Base-by-base conservation (phyloP, 169 alveolate genomes). In the Plasmodium gonderi region DNA sequence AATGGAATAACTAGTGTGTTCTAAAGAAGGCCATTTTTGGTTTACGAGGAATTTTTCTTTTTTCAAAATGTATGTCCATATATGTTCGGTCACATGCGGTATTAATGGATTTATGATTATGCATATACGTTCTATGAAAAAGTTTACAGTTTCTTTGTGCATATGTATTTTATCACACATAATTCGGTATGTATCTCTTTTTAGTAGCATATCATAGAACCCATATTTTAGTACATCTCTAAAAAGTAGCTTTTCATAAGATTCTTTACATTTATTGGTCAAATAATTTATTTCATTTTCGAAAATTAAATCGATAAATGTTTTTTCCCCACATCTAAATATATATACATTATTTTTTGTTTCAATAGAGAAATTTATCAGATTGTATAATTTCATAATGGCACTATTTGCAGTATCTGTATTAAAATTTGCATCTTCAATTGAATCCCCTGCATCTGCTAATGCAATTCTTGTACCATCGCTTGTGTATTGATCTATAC, bases 401-500 rank as follows among this genome's bases (percentile, higher is more conserved):
- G 98, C 97, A 26, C 98, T 91, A 49, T 96, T 96, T 0, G 98
- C 98, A 5, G 96, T 95, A 29, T 96, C 98, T 65, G 97, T 95
- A 33, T 97, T 95, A 76, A 98, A 98, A 93, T 98, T 98, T 29
- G 99, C 99, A 94, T 99, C 99, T 90, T 98, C 99, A 23, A 98
- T 91, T 5, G 98, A 92, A 80, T 98, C 99, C 0, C 99, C 99
- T 65, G 99, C 99, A 94, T 99, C 99, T 45, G 99, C 99, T 47
- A 98, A 94, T 12, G 99, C 99, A 45, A 99, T 95, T 78, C 99
- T 96, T 2, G 99, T 97, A 17, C 99, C 99, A 91, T 98, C 99
- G 80, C 99, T 98, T 54, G 99, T 98, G 94, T 97, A 99, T 68
- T 82, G 95, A 33, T 96, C 95, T 75, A 98, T 95, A 60, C 98